Base-by-base conservation (phyloP, 495 filamentous ascomycete genomes). In the Penicillium diatomitis region DNA sequence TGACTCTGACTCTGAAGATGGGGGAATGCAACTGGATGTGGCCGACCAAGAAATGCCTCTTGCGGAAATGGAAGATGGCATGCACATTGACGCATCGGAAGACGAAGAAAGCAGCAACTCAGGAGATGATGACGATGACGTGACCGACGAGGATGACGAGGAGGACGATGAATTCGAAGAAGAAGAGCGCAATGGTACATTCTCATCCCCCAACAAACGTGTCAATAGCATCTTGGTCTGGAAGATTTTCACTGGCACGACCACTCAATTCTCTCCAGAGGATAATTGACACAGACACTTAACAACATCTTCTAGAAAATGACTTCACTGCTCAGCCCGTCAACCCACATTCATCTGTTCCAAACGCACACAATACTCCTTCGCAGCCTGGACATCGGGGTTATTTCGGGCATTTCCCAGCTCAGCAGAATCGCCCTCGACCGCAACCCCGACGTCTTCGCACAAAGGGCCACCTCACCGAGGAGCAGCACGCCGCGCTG, bases 401-500 rank as follows among this genome's bases (percentile, higher is more conserved):
- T 32, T 8, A 46, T 9, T 20, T 4, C 41, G 30, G 28, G 1
- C 8, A 8, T 30, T n/a, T n/a, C 9, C 8, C 40, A n/a, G 6
- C 9, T 3, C 8, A 11, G 5, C 10, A 10, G 30, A 35, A 40
- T 11, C 47, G 43, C 20, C 9, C 12, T 8, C 12, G 34, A 10
- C 20, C 63, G 44, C 33, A 62, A 51, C 33, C 62, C 53, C 8
- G 27, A 3, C 44, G 44, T 37, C 44, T 37, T 9, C 32, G 44
- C 3, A 46, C 44, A 4, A n/a, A 28, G 11, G 44, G 20, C 7
- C 12, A 46, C 31, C 48, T 63, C 4, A 61, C 62, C 29, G 66
- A 70, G 11, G 68, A 69, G 32, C 57, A 68, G 30, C 61, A 72
- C 38, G 63, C 63, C 8, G 60, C 66, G 4, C 53, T 72, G 8